phyloP scores from a whole-genome alignment of 805 yeast genomes.

The Teunomyces cretensis region DNA sequence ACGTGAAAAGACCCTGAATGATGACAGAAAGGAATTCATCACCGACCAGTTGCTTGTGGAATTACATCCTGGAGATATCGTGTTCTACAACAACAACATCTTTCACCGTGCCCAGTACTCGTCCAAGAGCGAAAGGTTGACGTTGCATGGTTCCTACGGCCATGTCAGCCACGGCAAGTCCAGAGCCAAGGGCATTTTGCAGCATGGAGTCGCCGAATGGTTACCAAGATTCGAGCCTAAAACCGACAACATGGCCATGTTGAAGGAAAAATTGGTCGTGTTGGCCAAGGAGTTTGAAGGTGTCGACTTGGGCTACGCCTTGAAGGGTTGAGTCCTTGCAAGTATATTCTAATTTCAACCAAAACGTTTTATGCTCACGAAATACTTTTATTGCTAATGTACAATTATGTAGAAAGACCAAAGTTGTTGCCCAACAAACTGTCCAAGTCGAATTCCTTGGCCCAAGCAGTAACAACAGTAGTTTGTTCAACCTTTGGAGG shows the following conservation, averaged over 20 bases:
- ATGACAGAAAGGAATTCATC: slow-evolving; percentile 33
- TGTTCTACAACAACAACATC: slow-evolving; percentile 50
- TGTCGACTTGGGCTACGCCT: slow-evolving; percentile 35
- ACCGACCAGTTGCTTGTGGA: slow-evolving; percentile 40
- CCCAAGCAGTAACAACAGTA: slow-evolving; percentile 85
- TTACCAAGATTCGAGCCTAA: slow-evolving; percentile 33
- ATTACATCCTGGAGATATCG: slow-evolving; percentile 50
- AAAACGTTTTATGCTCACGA: background rate
- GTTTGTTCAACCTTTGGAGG: slow-evolving; percentile 61
- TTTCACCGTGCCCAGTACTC: slow-evolving; percentile 48
- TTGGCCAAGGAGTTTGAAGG: slow-evolving; percentile 32
- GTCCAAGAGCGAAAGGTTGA: slow-evolving; percentile 38
- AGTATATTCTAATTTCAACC: no score
- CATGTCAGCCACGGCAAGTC: slow-evolving; percentile 39
- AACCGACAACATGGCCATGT: slow-evolving; percentile 25
- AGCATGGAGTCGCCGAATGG: slow-evolving; percentile 54
- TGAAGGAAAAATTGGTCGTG: slow-evolving; percentile 28
- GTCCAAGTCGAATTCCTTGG: slow-evolving; percentile 91
- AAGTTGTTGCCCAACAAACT: slow-evolving; percentile 60
- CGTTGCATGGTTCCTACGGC: slow-evolving; percentile 53
- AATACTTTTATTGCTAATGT: background rate
- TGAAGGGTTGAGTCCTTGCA: slow-evolving; percentile 37
- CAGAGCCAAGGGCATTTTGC: slow-evolving; percentile 52
- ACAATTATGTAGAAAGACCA: slow-evolving; percentile 24
- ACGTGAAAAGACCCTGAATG: slow-evolving; percentile 37